A percentile compares a stretch with the other conserved stretches of the same genome.
Evolutionary conservation across 2,329 filamentous ascomycete genomes (phyloP).

Genomic region (Nemania diffusa): DNA sequence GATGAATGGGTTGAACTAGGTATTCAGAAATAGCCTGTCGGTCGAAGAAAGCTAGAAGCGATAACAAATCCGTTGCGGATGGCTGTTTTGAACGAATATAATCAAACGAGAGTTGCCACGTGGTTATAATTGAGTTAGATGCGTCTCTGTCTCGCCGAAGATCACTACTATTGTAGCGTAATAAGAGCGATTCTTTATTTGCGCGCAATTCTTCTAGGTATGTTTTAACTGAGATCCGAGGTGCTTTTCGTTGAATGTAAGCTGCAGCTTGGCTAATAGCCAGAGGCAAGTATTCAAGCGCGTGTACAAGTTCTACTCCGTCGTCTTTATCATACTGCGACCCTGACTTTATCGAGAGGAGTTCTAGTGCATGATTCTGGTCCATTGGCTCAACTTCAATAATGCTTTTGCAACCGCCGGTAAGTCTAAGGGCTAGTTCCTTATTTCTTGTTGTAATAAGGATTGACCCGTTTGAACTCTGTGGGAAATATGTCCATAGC

Average conservation of each 20-base stretch:
- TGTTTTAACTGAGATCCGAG: slow-evolving; percentile 46
- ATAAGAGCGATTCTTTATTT: slow-evolving; percentile 45
- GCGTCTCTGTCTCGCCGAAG: slow-evolving; percentile 49
- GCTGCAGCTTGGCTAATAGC: slow-evolving; percentile 51
- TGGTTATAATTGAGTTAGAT: slow-evolving; percentile 51
- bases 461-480: slow-evolving; percentile 47
- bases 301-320: slow-evolving; percentile 42
- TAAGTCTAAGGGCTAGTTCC: slow-evolving; percentile 35
- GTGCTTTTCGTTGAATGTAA: slow-evolving; percentile 47
- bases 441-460: slow-evolving; percentile 44
- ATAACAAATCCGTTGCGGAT: slow-evolving; percentile 56
- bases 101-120: slow-evolving; percentile 52
- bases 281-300: slow-evolving; percentile 49
- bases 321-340: slow-evolving; percentile 27
- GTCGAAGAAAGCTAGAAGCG: slow-evolving; percentile 60
- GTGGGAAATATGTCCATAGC: slow-evolving; percentile 44
- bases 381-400: slow-evolving; percentile 26
- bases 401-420: slow-evolving; percentile 30
- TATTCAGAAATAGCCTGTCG: slow-evolving; percentile 53
- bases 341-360: not conserved
- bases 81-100: slow-evolving; percentile 48
- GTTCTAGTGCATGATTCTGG: slow-evolving; percentile 5
- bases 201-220: slow-evolving; percentile 54
- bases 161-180: slow-evolving; percentile 47
- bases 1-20: slow-evolving; percentile 41